Base-by-base conservation (phyloP, 1,139 yeast genomes). In the Hansenula sp. region DNA sequence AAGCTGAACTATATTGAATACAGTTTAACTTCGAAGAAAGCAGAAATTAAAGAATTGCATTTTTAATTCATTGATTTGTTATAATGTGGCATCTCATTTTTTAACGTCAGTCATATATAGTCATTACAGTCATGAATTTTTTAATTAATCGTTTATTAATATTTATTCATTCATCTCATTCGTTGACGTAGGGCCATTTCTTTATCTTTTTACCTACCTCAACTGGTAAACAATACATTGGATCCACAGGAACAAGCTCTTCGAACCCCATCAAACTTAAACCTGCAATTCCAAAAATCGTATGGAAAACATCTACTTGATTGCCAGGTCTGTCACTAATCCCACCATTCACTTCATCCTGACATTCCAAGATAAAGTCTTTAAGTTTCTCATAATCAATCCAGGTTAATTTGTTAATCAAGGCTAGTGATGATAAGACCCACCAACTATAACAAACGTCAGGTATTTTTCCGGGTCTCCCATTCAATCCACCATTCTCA, bases 391-490 rank as follows among this genome's bases (percentile, higher is more conserved):
- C 72, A 36, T 72, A 71, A 57, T 89, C 84, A 17, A 94, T 84
- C 91, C 96, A 90, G 49, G 84, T 77, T 24, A 80, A 62, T 49
- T 76, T 79, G 0, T 69, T 77, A 24, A 93, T 68, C 43, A 91
- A 84, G 0, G 87, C 77, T 41, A 93, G 67, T 1, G 93, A 77
- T 1, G 96, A 84, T 36, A 91, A 65, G 7, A 90, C 96, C 99
- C 99, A 93, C 98, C 98, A 94, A 59, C 94, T 83, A 61, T 93
- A 93, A 62, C 99, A 93, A 15, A 88, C 96, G 63, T 93, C 99
- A 0, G 98, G 97, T 24, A 91, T 68, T 62, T 93, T 93, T 52
- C 94, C 96, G 0, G 99, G 99, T 41, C 99, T 76, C 0, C 99
- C 99, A 60, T 93, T 93, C 44, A 93, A 71, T 0, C 99, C 99